phyloP scores from a whole-genome alignment of 2,329 filamentous ascomycete species.

The Penicillium hesseltinei region DNA sequence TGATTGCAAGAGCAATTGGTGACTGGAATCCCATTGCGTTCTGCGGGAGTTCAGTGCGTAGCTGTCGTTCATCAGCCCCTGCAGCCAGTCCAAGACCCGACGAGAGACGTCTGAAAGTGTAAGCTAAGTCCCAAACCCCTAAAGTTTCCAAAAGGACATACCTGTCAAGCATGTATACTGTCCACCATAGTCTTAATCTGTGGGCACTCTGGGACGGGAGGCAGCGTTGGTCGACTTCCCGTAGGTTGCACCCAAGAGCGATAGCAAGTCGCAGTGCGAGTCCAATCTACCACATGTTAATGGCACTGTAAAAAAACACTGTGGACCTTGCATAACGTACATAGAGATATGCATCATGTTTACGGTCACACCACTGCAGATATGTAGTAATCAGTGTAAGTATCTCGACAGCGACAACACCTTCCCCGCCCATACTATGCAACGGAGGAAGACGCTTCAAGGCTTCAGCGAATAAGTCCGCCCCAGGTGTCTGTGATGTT shows the following conservation, averaged over 20 bases:
- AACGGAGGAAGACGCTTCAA: conserved; percentile 17
- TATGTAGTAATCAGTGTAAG: conserved; percentile 21
- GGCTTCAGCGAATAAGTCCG: conserved; percentile 20
- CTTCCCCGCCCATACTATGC: conserved; percentile 17
- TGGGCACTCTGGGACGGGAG: conserved; percentile 23
- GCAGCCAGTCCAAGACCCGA: conserved; percentile 20
- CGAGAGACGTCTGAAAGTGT: conserved; percentile 16
- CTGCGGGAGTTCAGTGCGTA: conserved; percentile 14
- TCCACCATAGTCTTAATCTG: conserved; percentile 25
- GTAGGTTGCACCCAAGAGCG: conserved; percentile 18
- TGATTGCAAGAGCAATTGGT: conserved; percentile 19
- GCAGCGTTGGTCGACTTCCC: conserved; percentile 17
- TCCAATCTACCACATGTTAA: conserved; percentile 14
- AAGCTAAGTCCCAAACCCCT: background rate
- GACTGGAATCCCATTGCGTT: conserved; percentile 19
- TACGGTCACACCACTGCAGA: conserved; percentile 22
- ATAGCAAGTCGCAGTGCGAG: conserved; percentile 21
- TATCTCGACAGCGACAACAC: conserved; percentile 18
- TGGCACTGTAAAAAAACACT: no score
- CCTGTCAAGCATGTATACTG: conserved; percentile 26
- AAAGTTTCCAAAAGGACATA: background rate
- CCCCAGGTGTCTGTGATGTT: conserved; percentile 15
- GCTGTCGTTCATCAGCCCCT: conserved; percentile 21
- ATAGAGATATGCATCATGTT: conserved; percentile 23
- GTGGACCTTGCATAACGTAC: background rate